Conservation (phyloP, 768 basidiomycete species). For the Candolleomyces aberdarensis region DNA sequence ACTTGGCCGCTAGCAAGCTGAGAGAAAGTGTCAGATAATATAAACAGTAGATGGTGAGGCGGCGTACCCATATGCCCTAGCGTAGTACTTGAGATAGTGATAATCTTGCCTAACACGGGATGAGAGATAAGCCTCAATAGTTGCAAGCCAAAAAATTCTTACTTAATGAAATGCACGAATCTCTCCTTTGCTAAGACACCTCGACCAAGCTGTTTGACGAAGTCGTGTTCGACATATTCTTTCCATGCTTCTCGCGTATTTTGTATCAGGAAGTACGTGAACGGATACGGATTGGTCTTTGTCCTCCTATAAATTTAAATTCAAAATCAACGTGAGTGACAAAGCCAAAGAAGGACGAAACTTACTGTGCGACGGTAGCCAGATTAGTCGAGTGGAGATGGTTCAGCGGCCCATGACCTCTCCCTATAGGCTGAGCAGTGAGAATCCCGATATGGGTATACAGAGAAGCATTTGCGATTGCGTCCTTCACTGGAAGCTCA, state of each 20-base stretch:
- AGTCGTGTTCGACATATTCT: constrained; percentile 78
- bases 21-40: not conserved
- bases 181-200: constrained; percentile 63
- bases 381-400: constrained; percentile 64
- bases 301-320: constrained; percentile 45
- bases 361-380: constrained; percentile 48
- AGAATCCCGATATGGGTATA: constrained; percentile 78
- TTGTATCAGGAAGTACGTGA: constrained; percentile 62
- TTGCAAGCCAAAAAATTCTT: constrained; percentile 15
- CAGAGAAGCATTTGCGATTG: constrained; percentile 54
- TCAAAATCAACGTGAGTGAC: not conserved
- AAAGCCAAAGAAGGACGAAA: not conserved
- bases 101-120: constrained; percentile 68
- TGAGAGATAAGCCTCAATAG: not conserved
- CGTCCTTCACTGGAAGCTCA: constrained; percentile 35
- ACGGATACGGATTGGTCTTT: constrained; percentile 58
- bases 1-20: constrained; percentile 79
- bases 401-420: constrained; percentile 83
- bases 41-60: not conserved
- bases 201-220: constrained; percentile 70
- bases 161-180: constrained; percentile 88
- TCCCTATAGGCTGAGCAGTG: constrained; percentile 63
- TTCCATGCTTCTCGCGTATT: constrained; percentile 59
- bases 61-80: constrained; percentile 70
- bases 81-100: constrained; percentile 78